phyloP scores from a whole-genome alignment of 306 rosid species.

The Macrotyloma uniflorum region DNA sequence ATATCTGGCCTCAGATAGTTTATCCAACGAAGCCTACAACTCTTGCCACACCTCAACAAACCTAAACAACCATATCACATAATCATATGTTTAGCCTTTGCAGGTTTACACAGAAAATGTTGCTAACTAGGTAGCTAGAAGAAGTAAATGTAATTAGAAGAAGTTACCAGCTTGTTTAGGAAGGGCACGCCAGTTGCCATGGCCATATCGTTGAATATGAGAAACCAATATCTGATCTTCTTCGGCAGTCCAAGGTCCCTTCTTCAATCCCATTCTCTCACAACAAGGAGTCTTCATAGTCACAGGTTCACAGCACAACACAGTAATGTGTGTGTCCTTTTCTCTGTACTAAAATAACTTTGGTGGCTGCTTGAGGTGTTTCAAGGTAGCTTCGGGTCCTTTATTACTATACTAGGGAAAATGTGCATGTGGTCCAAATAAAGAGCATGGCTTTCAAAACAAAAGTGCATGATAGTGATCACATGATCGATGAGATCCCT shows the following conservation, averaged over 20 bases:
- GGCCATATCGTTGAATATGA: constrained; percentile 63
- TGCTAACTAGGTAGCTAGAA: neutral
- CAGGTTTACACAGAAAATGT: neutral
- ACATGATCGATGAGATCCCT: neutral
- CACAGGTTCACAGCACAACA: constrained; percentile 14
- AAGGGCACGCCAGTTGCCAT: constrained; percentile 96
- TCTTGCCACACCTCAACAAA: constrained; percentile 92
- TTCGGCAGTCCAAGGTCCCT: constrained; percentile 90
- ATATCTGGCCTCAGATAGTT: constrained; percentile 88
- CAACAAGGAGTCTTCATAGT: constrained; percentile 89
- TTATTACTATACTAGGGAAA: neutral
- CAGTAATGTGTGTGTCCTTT: neutral
- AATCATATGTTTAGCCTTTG: neutral
- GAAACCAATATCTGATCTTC: constrained; percentile 77
- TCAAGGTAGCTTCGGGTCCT: constrained; percentile 32
- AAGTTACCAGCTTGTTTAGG: constrained; percentile 84
- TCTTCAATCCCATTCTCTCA: constrained; percentile 87
- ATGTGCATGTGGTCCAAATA: constrained; percentile 24
- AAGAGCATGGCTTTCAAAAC: constrained; percentile 34
- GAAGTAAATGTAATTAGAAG: neutral
- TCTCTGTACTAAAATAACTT: neutral
- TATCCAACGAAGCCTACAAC: constrained; percentile 96
- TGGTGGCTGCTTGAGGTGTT: neutral
- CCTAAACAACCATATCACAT: constrained; percentile 49
- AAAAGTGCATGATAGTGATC: constrained; percentile 28